Evolutionary conservation across 768 basidiomycete genomes (phyloP).

Genomic region (Baorangia bicolor): DNA sequence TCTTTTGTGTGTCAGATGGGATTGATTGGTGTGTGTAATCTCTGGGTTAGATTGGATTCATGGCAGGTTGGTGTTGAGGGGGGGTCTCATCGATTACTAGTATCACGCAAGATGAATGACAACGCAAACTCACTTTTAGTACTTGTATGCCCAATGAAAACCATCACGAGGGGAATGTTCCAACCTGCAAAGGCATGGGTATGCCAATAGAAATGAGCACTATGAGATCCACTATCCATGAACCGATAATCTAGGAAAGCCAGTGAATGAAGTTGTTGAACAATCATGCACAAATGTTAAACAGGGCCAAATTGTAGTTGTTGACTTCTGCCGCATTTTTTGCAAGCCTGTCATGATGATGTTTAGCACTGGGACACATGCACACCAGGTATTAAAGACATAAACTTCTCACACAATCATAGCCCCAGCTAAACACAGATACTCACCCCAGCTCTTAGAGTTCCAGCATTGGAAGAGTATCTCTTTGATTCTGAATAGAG

Average conservation of each 20-base stretch:
- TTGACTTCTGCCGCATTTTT: slow-evolving; percentile 57
- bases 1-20: slow-evolving; percentile 39
- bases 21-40: slow-evolving; percentile 59
- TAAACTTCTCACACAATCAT: slow-evolving; percentile 80
- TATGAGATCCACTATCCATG: slow-evolving; percentile 63
- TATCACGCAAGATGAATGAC: not conserved
- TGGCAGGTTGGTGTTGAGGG: too few relatives aligned
- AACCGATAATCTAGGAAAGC: slow-evolving; percentile 72
- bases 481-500: slow-evolving; percentile 98
- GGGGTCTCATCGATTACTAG: not conserved
- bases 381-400: slow-evolving; percentile 87
- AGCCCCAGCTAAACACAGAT: slow-evolving; percentile 95
- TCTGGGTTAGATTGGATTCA: slow-evolving; percentile 32
- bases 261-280: slow-evolving; percentile 81
- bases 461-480: slow-evolving; percentile 98
- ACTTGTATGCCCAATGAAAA: slow-evolving; percentile 76
- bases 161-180: slow-evolving; percentile 56
- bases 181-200: slow-evolving; percentile 68
- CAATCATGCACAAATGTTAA: slow-evolving; percentile 72
- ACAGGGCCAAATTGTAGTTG: slow-evolving; percentile 70
- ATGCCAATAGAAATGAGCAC: slow-evolving; percentile 51
- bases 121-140: slow-evolving; percentile 54
- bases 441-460: slow-evolving; percentile 99
- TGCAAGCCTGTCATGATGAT: not conserved
- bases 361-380: slow-evolving; percentile 10